These are phyloP conservation scores for Neurospora hispaniola DNA, from an alignment of 495 filamentous ascomycete species.

Conservation along the genomic window DNA sequence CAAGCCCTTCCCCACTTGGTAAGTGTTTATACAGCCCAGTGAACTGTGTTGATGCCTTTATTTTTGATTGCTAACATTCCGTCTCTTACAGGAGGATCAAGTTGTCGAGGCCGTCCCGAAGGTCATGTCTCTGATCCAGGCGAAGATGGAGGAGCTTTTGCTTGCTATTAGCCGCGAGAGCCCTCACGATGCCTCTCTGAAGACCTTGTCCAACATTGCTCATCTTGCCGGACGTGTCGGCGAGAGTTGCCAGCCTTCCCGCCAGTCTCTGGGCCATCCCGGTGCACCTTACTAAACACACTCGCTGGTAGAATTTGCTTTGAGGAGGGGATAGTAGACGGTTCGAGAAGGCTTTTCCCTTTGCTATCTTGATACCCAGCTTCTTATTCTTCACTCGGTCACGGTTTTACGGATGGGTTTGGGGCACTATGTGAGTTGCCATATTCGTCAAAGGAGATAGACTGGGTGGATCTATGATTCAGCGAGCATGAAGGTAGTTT, in stretches of 20 bases:
- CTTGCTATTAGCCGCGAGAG: conserved; percentile 51
- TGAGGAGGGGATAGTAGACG: not conserved
- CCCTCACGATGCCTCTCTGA: conserved; percentile 52
- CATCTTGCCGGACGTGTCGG: conserved; percentile 16
- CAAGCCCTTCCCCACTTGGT: conserved; percentile 35
- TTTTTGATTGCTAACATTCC: conserved; percentile 8
- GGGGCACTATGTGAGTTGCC: not conserved
- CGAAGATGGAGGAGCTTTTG: conserved; percentile 61
- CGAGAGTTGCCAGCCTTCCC: conserved; percentile 5
- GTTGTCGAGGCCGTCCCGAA: conserved; percentile 60
- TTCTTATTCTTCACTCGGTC: not conserved
- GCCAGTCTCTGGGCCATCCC: not conserved
- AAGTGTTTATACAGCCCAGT: conserved; percentile 15
- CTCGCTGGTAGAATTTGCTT: not conserved
- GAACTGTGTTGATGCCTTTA: not conserved
- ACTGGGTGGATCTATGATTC: not conserved
- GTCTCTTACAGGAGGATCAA: conserved; percentile 52
- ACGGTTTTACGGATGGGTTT: not conserved
- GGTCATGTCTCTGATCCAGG: conserved; percentile 62
- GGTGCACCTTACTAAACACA: not conserved
- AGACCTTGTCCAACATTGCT: conserved; percentile 49
- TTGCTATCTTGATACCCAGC: not conserved
- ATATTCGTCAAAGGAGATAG: not conserved
- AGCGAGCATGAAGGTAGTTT: not conserved
- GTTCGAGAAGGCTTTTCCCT: not conserved